Evolutionary conservation across 2,329 filamentous ascomycete genomes (phyloP), one percentile per base, ranked within the genome.

Genomic region (Venturia oleaginea): DNA sequence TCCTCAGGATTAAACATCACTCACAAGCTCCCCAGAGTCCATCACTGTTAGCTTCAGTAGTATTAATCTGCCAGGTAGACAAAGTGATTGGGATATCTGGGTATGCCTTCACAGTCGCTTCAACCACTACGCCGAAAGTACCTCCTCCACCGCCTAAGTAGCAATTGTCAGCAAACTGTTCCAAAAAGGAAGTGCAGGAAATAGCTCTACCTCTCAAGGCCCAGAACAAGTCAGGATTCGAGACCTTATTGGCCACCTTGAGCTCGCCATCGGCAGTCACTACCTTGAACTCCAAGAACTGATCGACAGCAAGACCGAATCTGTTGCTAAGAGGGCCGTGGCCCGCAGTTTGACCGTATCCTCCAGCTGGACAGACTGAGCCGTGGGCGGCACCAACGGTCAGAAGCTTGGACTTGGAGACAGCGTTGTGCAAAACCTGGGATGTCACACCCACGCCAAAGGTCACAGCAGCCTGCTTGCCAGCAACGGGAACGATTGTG

Each of bases 251-350:
- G 5, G 75, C 75, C 0, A 68, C 74, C 6, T 78, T 70, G 30
- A 75, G 62, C 63, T 66, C 24, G 8, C 78, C 78, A 30, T 74
- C 67, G 0, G 77, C 74, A 0, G 76, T 70, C 51, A 80, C 72
- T 10, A 73, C 72, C 24, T 75, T 59, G 63, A 42, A 66, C 38
- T 66, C 64, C 30, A 66, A 27, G 4, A 72, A 69, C n/a, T 73
- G 71, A 59, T 76, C 74, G 37, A 72, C 70, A 40, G 70, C 73
- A 69, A 76, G 72, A 1, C 61, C 61, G 19, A 57, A 27, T 54
- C 27, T 48, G 22, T 34, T 48, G 17, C 22, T n/a, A 7, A 64
- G 22, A 2, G 62, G 62, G 1, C 42, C 30, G 10, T 64, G 62
- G 30, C 62, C 62, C 11, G 30, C 13, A 38, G 48, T 59, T 34